phyloP scores from a whole-genome alignment of 192 early-diverging fungal species.

The Umbelopsis ramanniana region DNA sequence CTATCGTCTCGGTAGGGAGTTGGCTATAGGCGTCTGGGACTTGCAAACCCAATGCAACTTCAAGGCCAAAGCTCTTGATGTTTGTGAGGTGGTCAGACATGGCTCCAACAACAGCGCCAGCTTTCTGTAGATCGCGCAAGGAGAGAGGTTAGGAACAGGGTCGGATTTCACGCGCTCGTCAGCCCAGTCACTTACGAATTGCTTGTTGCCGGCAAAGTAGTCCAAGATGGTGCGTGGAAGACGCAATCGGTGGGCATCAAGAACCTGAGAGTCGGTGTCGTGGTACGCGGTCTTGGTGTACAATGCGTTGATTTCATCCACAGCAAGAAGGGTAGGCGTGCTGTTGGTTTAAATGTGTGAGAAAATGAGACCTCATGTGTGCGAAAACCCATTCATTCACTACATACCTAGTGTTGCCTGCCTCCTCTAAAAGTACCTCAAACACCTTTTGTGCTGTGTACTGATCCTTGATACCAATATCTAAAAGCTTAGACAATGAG shows the following conservation, averaged over 20 bases:
- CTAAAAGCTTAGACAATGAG: slow-evolving; percentile 37
- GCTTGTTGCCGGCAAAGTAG: slow-evolving; percentile 50
- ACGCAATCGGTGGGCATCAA: slow-evolving; percentile 46
- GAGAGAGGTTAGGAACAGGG: neutral
- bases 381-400: neutral
- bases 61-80: slow-evolving; percentile 41
- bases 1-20: slow-evolving; percentile 28
- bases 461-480: slow-evolving; percentile 49
- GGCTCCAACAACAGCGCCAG: slow-evolving; percentile 49
- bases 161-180: too few relatives aligned
- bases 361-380: neutral
- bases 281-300: slow-evolving; percentile 51
- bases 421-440: slow-evolving; percentile 51
- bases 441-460: slow-evolving; percentile 49
- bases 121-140: neutral
- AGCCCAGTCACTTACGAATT: slow-evolving; percentile 27
- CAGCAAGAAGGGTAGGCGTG: slow-evolving; percentile 52
- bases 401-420: slow-evolving; percentile 42
- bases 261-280: slow-evolving; percentile 39
- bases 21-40: slow-evolving; percentile 42
- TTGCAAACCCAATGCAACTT: slow-evolving; percentile 42
- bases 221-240: slow-evolving; percentile 52
- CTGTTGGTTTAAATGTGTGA: slow-evolving; percentile 14
- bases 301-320: slow-evolving; percentile 57
- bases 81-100: slow-evolving; percentile 34